A percentile compares a stretch with the other conserved stretches of the same genome.
These are phyloP conservation scores for Athelia sp. DNA, from an alignment of 1,284 basidiomycete genomes.

Conservation along the genomic window DNA sequence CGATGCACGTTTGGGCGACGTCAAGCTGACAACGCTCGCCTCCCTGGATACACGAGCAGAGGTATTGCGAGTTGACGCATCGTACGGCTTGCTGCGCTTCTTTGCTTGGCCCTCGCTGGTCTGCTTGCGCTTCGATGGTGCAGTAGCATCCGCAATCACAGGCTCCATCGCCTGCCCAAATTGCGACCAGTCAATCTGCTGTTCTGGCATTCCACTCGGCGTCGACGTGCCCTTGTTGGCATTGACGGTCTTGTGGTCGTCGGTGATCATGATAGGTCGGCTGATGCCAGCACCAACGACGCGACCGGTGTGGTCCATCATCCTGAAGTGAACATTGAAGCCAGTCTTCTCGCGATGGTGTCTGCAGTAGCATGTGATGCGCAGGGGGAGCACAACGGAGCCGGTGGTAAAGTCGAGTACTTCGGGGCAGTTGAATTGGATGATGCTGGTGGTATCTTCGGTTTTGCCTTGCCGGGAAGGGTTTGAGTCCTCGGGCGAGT, in stretches of 20 bases:
- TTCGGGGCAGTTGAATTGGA: conserved; percentile 95
- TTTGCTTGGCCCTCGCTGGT: conserved; percentile 26
- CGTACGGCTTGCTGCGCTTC: conserved; percentile 58
- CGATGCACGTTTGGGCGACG: conserved; percentile 42
- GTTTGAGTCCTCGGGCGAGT: conserved; percentile 51
- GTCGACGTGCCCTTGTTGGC: conserved; percentile 11
- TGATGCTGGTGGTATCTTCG: conserved; percentile 79
- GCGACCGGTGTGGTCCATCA: conserved; percentile 79
- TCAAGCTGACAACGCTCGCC: conserved; percentile 44
- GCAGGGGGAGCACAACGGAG: conserved; percentile 84
- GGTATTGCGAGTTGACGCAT: conserved; percentile 37
- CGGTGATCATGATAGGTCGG: conserved; percentile 97
- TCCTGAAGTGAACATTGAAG: conserved; percentile 89
- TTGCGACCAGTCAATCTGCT: conserved; percentile 44
- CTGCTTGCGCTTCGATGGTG: conserved; percentile 39
- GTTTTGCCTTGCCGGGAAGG: conserved; percentile 40
- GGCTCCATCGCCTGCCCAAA: conserved; percentile 18
- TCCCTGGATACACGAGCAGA: conserved; percentile 38
- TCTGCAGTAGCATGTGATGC: conserved; percentile 98
- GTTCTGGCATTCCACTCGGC: conserved; percentile 14
- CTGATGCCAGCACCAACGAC: conserved; percentile 83
- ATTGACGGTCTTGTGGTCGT: conserved; percentile 88
- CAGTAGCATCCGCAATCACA: conserved; percentile 24
- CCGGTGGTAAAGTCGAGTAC: conserved; percentile 88
- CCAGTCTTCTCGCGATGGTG: conserved; percentile 98